Conservation (phyloP, 1,284 basidiomycete species). For the Cryptococcus floricola region DNA sequence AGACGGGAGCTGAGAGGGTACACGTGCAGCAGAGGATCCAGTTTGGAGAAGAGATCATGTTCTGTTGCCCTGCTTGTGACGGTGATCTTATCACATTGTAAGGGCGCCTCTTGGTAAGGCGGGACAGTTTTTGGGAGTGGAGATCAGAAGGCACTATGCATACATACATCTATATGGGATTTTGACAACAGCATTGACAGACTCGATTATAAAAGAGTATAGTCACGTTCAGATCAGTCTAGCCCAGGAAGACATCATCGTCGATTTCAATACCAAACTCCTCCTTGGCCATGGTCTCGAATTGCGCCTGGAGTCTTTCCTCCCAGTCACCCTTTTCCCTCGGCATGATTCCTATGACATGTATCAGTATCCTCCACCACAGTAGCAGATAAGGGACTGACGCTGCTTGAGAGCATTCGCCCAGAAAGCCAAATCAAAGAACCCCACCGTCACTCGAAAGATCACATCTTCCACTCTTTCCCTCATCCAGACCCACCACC, state of each 20-base stretch:
- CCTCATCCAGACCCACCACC: slow-evolving; percentile 41
- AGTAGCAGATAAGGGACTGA: slow-evolving; percentile 16
- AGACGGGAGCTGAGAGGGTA: neutral
- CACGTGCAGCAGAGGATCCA: slow-evolving; percentile 20
- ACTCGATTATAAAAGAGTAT: neutral
- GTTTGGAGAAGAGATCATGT: slow-evolving; percentile 50
- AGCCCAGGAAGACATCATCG: slow-evolving; percentile 48
- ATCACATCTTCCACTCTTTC: slow-evolving; percentile 45
- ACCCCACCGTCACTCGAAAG: slow-evolving; percentile 49
- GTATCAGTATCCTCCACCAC: neutral
- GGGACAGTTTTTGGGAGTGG: neutral
- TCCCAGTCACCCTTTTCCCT: slow-evolving; percentile 47
- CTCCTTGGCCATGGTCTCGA: slow-evolving; percentile 50
- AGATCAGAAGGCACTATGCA: slow-evolving; percentile 1
- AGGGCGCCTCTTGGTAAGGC: neutral
- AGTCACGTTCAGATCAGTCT: neutral
- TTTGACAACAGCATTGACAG: neutral
- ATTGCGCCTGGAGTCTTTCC: slow-evolving; percentile 44
- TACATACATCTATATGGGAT: neutral
- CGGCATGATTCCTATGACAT: slow-evolving; percentile 31
- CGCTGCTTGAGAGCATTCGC: slow-evolving; percentile 42
- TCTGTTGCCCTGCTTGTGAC: slow-evolving; percentile 47
- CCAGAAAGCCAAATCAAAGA: slow-evolving; percentile 52
- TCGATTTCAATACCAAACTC: slow-evolving; percentile 54
- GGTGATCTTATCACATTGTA: slow-evolving; percentile 46